Percentiles rank a stretch among this genome's conserved stretches.
phyloP scores from a whole-genome alignment of 2,329 filamentous ascomycete genomes.

The Graphiopsis chlorocephala region DNA sequence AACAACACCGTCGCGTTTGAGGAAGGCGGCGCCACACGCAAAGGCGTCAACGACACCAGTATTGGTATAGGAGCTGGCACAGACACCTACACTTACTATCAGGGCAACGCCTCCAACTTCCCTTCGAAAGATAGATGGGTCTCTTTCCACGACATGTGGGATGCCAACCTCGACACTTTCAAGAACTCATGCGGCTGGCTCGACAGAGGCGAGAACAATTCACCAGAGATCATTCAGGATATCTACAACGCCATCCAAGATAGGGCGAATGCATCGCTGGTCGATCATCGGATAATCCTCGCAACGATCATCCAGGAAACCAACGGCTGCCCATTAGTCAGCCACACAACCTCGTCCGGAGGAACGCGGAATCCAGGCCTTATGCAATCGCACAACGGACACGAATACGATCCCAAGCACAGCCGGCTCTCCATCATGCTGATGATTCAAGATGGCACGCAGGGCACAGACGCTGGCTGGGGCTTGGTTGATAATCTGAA shows the following conservation, averaged over 20 bases:
- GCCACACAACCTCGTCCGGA: conserved; percentile 38
- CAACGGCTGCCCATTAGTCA: conserved; percentile 44
- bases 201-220: conserved; percentile 34
- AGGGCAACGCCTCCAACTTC: conserved; percentile 25
- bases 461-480: conserved; percentile 42
- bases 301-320: conserved; percentile 46
- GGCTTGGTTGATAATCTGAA: conserved; percentile 42
- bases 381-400: conserved; percentile 46
- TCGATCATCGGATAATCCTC: conserved; percentile 44
- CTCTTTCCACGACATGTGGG: conserved; percentile 34
- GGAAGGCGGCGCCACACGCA: conserved; percentile 29
- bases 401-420: conserved; percentile 34
- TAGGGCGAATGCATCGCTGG: conserved; percentile 33
- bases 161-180: conserved; percentile 33
- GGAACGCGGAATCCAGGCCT: conserved; percentile 46
- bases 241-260: conserved; percentile 39
- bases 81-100: conserved; percentile 34
- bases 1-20: conserved; percentile 31
- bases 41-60: conserved; percentile 26
- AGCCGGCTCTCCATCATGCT: conserved; percentile 32
- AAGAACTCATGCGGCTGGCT: conserved; percentile 35
- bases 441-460: conserved; percentile 46
- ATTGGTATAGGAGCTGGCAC: conserved; percentile 25
- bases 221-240: conserved; percentile 36
- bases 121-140: conserved; percentile 24